Evolutionary conservation across 768 basidiomycete genomes (phyloP).

Genomic region (Podaxis sp.): DNA sequence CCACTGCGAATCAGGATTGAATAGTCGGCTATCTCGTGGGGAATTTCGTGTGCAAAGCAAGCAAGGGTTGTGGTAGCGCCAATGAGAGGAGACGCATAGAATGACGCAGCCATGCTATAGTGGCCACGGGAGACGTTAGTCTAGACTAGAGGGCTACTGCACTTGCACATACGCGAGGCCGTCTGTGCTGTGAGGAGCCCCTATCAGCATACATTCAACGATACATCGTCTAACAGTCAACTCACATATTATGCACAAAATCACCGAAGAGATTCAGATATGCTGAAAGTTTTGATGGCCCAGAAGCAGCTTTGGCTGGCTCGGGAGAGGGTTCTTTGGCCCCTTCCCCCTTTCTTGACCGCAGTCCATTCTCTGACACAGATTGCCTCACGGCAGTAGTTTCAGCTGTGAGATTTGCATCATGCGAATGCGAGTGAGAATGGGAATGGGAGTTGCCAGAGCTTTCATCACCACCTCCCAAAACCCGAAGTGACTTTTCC

Average conservation of each 20-base stretch:
- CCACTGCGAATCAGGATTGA: constrained; percentile 89
- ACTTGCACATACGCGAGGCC: constrained; percentile 69
- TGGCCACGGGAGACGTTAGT: not conserved
- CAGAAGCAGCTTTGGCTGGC: constrained; percentile 28
- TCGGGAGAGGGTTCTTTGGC: constrained; percentile 17
- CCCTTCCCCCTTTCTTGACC: constrained; percentile 38
- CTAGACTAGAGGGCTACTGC: not conserved
- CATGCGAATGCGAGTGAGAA: constrained; percentile 44
- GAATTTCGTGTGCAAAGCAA: constrained; percentile 93
- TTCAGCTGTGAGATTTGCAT: constrained; percentile 19
- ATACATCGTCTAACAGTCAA: constrained; percentile 12
- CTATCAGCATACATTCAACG: constrained; percentile 14
- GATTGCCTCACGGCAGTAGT: constrained; percentile 31
- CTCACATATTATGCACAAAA: constrained; percentile 91
- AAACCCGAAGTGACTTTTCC: constrained; percentile 85
- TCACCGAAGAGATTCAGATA: constrained; percentile 93
- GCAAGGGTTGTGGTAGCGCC: constrained; percentile 94
- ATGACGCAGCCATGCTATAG: constrained; percentile 87
- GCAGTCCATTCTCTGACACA: constrained; percentile 41
- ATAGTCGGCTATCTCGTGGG: constrained; percentile 96
- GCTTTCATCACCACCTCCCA: constrained; percentile 57
- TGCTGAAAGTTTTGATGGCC: constrained; percentile 81
- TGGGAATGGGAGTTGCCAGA: constrained; percentile 60
- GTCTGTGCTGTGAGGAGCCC: constrained; percentile 61
- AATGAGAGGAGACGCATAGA: constrained; percentile 91